A percentile compares a stretch with the other conserved stretches of the same genome.
Conservation (phyloP, 176 grass and related monocot species). For the Carex littledalei region DNA sequence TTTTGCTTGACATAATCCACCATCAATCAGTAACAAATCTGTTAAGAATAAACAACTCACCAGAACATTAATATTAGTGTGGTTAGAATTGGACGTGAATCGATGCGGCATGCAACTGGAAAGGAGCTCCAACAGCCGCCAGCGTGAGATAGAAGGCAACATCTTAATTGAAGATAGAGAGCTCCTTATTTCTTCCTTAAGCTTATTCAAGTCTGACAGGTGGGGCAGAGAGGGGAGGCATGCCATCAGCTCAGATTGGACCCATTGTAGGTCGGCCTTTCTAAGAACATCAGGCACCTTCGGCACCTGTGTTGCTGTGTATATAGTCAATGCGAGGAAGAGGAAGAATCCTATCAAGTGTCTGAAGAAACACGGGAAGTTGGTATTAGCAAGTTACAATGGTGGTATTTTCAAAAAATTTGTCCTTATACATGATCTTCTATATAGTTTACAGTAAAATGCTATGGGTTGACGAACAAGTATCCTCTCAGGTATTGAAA, state of each 20-base stretch:
- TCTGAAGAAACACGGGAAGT: conserved; percentile 33
- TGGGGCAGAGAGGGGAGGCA: conserved; percentile 71
- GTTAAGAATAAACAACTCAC: conserved; percentile 33
- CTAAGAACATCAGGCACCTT: conserved; percentile 54
- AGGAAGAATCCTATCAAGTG: conserved; percentile 95
- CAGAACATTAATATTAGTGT: conserved; percentile 45
- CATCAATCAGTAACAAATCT: background rate
- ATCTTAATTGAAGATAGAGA: conserved; percentile 63
- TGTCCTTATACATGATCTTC: too few relatives aligned
- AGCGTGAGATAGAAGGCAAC: conserved; percentile 45
- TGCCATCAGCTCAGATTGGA: conserved; percentile 58
- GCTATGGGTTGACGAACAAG: too few relatives aligned
- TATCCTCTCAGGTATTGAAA: too few relatives aligned
- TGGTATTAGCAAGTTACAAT: background rate
- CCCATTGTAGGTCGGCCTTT: conserved; percentile 65
- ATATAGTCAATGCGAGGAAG: conserved; percentile 81
- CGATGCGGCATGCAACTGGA: conserved; percentile 54
- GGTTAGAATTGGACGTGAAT: conserved; percentile 49
- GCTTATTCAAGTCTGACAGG: conserved; percentile 61
- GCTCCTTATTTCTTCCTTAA: conserved; percentile 58
- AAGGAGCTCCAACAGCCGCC: conserved; percentile 68
- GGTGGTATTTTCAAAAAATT: too few relatives aligned
- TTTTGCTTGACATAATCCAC: background rate
- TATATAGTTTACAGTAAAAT: too few relatives aligned
- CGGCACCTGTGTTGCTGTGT: conserved; percentile 77